Evolutionary conservation across 345 rosid genomes (phyloP).

Genomic region (Syzygium aqueum): DNA sequence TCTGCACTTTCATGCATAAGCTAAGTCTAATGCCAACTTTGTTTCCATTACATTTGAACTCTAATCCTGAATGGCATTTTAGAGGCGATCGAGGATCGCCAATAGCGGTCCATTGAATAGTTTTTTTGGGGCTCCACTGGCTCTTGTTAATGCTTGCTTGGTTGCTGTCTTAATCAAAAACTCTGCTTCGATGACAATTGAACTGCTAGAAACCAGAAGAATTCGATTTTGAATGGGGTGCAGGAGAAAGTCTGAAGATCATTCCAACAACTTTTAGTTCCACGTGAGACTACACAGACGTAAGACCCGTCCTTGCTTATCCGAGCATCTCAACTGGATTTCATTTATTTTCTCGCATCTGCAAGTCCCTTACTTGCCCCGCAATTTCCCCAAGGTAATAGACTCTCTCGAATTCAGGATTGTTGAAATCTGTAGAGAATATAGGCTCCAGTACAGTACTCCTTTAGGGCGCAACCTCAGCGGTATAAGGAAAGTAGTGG

Average conservation of each 20-base stretch:
- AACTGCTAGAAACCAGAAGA: background rate
- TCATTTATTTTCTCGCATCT: background rate
- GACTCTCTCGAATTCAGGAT: conserved; percentile 6
- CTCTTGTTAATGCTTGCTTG: background rate
- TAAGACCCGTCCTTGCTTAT: background rate
- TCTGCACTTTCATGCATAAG: background rate
- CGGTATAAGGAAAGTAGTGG: background rate
- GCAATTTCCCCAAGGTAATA: background rate
- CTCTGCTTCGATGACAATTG: background rate
- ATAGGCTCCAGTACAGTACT: background rate
- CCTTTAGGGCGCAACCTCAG: background rate
- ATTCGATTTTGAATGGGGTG: background rate
- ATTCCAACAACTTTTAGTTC: background rate
- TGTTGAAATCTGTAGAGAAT: background rate
- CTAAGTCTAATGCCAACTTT: background rate
- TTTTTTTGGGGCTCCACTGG: background rate
- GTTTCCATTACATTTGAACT: background rate
- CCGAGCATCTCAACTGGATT: background rate
- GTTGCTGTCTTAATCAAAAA: background rate
- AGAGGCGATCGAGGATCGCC: background rate
- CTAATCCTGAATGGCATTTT: background rate
- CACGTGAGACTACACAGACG: background rate
- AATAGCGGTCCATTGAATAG: background rate
- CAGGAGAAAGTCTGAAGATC: background rate
- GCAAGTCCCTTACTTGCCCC: background rate